phyloP scores from a whole-genome alignment of 441 rosid genomes.

The Euphorbia celastroides region DNA sequence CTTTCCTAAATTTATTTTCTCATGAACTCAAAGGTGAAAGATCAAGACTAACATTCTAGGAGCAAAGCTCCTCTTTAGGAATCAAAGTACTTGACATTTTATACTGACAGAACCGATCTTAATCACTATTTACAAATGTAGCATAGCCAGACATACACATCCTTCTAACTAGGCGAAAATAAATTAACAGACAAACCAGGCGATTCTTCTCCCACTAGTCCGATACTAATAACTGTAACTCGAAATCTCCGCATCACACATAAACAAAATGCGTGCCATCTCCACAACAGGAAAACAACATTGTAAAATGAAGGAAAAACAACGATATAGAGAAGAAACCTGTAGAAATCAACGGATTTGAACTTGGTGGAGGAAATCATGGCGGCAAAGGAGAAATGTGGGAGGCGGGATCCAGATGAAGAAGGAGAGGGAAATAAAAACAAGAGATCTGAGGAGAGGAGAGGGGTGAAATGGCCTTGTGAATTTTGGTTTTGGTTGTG shows the following conservation, averaged over 20 bases:
- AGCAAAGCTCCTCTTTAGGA: not conserved
- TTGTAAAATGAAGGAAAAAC: not conserved
- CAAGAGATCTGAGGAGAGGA: not conserved
- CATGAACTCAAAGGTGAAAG: not conserved
- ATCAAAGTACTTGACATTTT: not conserved
- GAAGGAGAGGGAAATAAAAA: not conserved
- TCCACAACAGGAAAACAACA: not conserved
- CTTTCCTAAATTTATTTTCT: not conserved
- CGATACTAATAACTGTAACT: not conserved
- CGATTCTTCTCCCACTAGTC: not conserved
- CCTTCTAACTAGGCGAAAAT: not conserved
- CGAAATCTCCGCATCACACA: slow-evolving; percentile 8
- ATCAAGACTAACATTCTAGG: not conserved
- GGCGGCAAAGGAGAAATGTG: slow-evolving; percentile 14
- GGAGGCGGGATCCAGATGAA: not conserved
- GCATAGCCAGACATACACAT: not conserved
- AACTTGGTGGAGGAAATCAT: slow-evolving; percentile 78
- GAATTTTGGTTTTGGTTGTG: not conserved
- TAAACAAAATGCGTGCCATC: not conserved
- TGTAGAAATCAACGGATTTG: slow-evolving; percentile 92
- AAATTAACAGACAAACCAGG: not conserved
- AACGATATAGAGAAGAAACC: slow-evolving; percentile 51
- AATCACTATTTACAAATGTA: not conserved
- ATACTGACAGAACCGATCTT: not conserved
- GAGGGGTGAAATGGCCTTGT: not conserved